A percentile compares a stretch with the other conserved stretches of the same genome.
Evolutionary conservation across 192 early-diverging fungal genomes (phyloP).

Genomic region (Jimgerdemannia flammicorona): DNA sequence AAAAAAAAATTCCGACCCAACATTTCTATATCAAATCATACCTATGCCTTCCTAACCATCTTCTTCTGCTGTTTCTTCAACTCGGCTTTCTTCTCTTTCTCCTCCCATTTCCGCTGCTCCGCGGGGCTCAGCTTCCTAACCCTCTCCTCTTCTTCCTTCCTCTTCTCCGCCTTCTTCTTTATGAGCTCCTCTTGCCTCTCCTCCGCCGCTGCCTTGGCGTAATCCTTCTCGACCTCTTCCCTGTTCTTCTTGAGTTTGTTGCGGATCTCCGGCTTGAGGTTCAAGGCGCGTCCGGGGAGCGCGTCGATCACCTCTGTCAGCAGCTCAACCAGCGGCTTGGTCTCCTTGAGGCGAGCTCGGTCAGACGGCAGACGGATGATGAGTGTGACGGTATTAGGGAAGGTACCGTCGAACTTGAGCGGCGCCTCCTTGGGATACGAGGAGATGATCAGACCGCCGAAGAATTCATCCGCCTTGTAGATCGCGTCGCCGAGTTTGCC

Average conservation of each 20-base stretch:
- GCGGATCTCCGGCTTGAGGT: constrained; percentile 35
- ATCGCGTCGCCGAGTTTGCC: constrained; percentile 18
- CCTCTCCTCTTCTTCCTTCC: constrained; percentile 60
- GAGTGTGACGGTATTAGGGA: neutral
- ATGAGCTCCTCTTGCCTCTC: constrained; percentile 67
- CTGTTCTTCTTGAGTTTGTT: constrained; percentile 64
- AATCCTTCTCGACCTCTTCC: constrained; percentile 54
- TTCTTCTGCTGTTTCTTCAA: constrained; percentile 63
- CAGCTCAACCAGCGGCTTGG: constrained; percentile 14
- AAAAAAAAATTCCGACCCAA: neutral
- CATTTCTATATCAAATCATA: neutral
- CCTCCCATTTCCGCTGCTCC: constrained; percentile 83
- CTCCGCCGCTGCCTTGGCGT: constrained; percentile 60
- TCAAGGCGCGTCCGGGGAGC: constrained; percentile 11
- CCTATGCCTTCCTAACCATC: constrained; percentile 49
- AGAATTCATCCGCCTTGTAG: constrained; percentile 1
- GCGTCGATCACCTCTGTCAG: constrained; percentile 23
- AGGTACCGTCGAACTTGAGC: constrained; percentile 13
- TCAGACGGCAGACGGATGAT: constrained; percentile 12
- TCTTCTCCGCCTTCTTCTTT: constrained; percentile 61
- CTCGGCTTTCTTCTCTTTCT: constrained; percentile 71
- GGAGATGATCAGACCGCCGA: constrained; percentile 25
- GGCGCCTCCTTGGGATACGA: constrained; percentile 23
- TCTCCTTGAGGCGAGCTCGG: constrained; percentile 23
- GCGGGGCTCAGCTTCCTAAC: constrained; percentile 68